Evolutionary conservation across 2,329 filamentous ascomycete genomes (phyloP), one percentile per base, ranked within the genome.

Genomic region (Boeremia lycopersici): DNA sequence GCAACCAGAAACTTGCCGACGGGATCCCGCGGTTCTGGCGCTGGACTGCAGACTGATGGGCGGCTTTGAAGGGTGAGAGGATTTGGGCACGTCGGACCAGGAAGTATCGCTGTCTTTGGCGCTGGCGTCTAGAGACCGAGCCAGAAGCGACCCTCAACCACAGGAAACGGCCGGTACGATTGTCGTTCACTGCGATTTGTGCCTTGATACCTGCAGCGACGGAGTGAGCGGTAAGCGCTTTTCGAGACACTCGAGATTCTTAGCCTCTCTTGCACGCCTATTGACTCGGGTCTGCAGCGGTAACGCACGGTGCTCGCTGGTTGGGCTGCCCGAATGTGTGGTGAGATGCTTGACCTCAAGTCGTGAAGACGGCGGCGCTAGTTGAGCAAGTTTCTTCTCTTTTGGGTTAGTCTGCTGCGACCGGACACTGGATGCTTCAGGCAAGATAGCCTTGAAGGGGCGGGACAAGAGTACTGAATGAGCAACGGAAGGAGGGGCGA

Each of bases 291-390:
- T 5, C 23, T 44, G 53, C 48, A 57, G 54, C 60, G 59, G 50
- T 54, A 59, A 61, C 52, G 60, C 59, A 61, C 60, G 58, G 59
- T 53, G 45, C 48, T 61, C 55, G 60, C 56, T 65, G 51, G 59
- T 57, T 50, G 57, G 57, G 50, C 51, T 59, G 56, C 47, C 51
- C 52, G 44, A 45, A 53, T 51, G 48, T 59, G 59, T 62, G 41
- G 59, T 61, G 59, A 56, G 60, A 50, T 59, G 60, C 19, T 48
- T 47, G 53, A 48, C 19, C 44, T 47, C 49, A 48, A 13, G 51
- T 55, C 15, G 51, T 39, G 47, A 46, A 36, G 55, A 51, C 17
- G 43, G 53, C 46, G 47, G 53, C 46, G 47, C 59, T 49, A 48
- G 44, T 51, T 58, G 56, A 53, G 53, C 53, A 56, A 52, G 53